phyloP scores from a whole-genome alignment of 495 filamentous ascomycete genomes.

The Hypoxylon fuscum region DNA sequence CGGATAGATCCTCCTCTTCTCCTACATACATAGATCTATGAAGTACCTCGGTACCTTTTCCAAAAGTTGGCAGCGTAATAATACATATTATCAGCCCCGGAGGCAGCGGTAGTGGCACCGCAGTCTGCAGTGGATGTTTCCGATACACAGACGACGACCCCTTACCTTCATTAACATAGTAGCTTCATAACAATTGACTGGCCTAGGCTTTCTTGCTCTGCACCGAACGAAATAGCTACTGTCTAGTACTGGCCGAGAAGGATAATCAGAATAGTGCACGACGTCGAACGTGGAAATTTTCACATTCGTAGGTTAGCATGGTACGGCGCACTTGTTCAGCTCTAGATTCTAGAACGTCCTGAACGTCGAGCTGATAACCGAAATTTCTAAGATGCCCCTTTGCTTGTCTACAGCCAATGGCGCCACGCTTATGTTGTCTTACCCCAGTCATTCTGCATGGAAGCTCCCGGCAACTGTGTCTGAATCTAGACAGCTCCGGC shows the following conservation, averaged over 20 bases:
- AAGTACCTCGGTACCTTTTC: no score
- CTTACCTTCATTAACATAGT: no score
- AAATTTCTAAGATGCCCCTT: neutral
- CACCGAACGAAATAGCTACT: neutral
- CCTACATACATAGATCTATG: no score
- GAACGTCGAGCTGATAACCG: conserved; percentile 20
- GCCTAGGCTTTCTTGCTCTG: neutral
- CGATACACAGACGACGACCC: no score
- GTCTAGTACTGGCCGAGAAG: neutral
- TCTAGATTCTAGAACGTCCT: conserved; percentile 17
- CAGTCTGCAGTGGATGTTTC: no score
- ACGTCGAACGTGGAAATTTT: neutral
- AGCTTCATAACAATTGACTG: no score
- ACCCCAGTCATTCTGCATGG: neutral
- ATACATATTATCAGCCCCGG: no score
- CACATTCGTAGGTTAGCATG: no score
- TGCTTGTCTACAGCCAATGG: conserved; percentile 12
- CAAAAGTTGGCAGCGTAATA: no score
- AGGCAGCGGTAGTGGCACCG: no score
- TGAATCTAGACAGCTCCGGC: conserved; percentile 1
- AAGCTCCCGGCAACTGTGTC: conserved; percentile 6
- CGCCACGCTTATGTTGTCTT: neutral
- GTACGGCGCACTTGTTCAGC: no score
- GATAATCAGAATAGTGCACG: neutral
- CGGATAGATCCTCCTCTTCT: no score